Conservation (phyloP, 2,329 filamentous ascomycete species). For the Mycocentrospora acerina region DNA sequence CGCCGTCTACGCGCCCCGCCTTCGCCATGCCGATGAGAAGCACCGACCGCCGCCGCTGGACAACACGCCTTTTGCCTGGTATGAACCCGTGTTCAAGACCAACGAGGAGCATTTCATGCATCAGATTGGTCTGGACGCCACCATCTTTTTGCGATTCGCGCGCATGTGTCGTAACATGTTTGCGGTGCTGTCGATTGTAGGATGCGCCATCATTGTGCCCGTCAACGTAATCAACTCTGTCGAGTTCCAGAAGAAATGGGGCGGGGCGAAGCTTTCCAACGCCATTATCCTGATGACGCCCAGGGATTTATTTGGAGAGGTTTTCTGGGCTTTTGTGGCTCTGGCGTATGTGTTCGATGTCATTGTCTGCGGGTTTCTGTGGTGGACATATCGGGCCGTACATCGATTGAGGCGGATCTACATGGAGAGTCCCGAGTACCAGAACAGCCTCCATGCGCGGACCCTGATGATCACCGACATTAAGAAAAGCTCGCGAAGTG, state of each 20-base stretch:
- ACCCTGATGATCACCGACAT: conserved; percentile 77
- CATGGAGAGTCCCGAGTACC: conserved; percentile 84
- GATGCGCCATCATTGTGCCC: conserved; percentile 77
- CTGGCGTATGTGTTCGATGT: conserved; percentile 68
- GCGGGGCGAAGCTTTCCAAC: conserved; percentile 5
- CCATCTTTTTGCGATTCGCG: conserved; percentile 83
- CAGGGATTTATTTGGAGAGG: conserved; percentile 51
- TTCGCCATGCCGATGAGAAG: conserved; percentile 88
- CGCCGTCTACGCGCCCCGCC: conserved; percentile 89
- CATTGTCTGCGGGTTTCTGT: conserved; percentile 78
- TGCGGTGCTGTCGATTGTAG: conserved; percentile 68
- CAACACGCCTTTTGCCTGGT: conserved; percentile 86
- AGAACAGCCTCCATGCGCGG: conserved; percentile 77
- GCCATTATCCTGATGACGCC: conserved; percentile 37
- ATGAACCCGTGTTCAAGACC: conserved; percentile 74
- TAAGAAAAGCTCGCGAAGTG: conserved; percentile 71
- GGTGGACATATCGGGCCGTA: conserved; percentile 84
- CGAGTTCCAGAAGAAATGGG: conserved; percentile 12
- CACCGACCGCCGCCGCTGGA: conserved; percentile 85
- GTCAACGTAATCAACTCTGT: conserved; percentile 60
- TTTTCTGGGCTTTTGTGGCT: conserved; percentile 61
- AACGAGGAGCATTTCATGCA: conserved; percentile 75
- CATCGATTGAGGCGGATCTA: conserved; percentile 71
- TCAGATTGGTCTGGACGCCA: conserved; percentile 88
- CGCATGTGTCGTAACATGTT: conserved; percentile 95